Evolutionary conservation across 2,329 filamentous ascomycete species (phyloP), one percentile per base, ranked within the genome.

Genomic region (Cytospora schulzeri): DNA sequence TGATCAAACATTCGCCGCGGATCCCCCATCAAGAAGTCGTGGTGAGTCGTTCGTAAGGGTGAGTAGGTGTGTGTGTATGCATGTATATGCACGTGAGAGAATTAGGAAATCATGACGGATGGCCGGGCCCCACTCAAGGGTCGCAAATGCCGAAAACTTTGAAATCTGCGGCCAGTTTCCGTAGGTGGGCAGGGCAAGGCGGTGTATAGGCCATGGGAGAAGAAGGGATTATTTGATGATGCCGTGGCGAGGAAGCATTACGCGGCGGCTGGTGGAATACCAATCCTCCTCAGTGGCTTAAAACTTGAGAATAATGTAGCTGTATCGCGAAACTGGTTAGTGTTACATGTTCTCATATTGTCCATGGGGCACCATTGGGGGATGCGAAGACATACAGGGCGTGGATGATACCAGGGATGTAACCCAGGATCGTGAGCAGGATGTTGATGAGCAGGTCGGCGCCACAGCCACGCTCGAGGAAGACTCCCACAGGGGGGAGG

Each of bases 381-480:
- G 50, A 7, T 58, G 45, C 19, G 3, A 29, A 41, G 38, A 67
- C 66, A 52, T 66, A 96, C 82, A 96, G 81, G 68, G 93, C 93
- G 83, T 97, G 93, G 78, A 96, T 92, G 81, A 96, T 93, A 78
- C 92, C 91, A 69, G 90, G 90, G 73, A 93, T 85, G 76, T 83
- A 83, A 74, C 80, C 83, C 71, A 92, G 82, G 71, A 92, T 87
- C 72, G 92, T 96, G 80, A 96, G 82, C 74, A 93, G 85, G 79
- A 96, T 91, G 88, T 96, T 96, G 87, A 97, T 96, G 79, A 94
- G 83, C 74, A 97, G 83, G 76, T 96, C 91, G 70, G 89, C 87
- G 76, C 89, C 89, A 81, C 93, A 96, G 73, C 93, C 93, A 72
- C 90, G 88, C 89, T 97, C 93, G 71, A 97, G 91, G 86, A 96